Base-by-base conservation (phyloP, 1,139 yeast species). In the Candida pseudoviswanathii region DNA sequence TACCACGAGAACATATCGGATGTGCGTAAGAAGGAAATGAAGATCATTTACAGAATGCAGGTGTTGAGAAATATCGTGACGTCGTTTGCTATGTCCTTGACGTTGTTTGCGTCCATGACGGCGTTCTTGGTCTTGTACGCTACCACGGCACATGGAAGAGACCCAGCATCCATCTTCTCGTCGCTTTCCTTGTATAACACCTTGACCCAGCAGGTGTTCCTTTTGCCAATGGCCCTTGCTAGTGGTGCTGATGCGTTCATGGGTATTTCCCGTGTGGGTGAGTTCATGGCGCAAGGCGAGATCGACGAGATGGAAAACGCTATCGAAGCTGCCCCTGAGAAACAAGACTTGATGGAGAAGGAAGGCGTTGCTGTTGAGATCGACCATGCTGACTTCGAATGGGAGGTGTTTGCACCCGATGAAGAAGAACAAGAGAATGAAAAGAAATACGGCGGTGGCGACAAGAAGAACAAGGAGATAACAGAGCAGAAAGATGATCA, bases 151-250 rank as follows among this genome's bases (percentile, higher is more conserved):
- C 48, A 77, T 42, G 67, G 73, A 25, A 76, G 82, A 55, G 74
- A 76, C 52, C 85, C 96, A 1, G 92, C 90, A 2, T 71, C 78
- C 33, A 82, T 90, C n/a, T 91, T 91, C 62, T 81, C 97, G 0
- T 86, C 96, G 9, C 73, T 91, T 47, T 80, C 95, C 0, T 75
- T 89, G 50, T 91, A 90, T 72, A 85, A 85, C 57, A 77, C 83
- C 34, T 71, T 80, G 55, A 64, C 83, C 4, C 71, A 70, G 47
- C 77, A 73, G 52, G 73, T 79, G 25, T 74, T 89, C 60, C 71
- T 89, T 59, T 70, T 89, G 46, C 97, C 96, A 25, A 71, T 89
- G 69, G 85, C 88, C 54, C 68, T 86, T 48, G 84, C 89, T 29
- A 69, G 81, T 48, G 85, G 83, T 51, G 78, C 84, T 2, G 96